Percentiles rank a stretch among this genome's conserved stretches.
These are phyloP conservation scores for Penicillium nordicum DNA, from an alignment of 2,329 filamentous ascomycete genomes.

Conservation along the genomic window DNA sequence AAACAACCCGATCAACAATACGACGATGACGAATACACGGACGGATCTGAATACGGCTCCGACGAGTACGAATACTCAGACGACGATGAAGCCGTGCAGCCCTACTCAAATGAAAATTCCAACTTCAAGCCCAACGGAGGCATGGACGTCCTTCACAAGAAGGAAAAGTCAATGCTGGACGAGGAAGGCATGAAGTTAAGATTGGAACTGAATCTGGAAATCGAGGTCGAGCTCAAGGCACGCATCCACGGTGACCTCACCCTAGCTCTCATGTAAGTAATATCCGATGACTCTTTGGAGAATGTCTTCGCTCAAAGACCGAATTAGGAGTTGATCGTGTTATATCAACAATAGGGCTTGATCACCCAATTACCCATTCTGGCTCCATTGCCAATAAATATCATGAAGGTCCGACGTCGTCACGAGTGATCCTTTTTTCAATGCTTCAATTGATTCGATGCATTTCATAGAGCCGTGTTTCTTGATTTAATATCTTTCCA, in stretches of 20 bases:
- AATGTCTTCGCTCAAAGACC: conserved; percentile 17
- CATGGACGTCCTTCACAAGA: conserved; percentile 29
- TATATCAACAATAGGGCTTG: conserved; percentile 19
- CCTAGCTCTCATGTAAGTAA: conserved; percentile 48
- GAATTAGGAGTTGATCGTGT: conserved; percentile 26
- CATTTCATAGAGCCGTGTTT: conserved; percentile 12
- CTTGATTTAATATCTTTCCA: background rate
- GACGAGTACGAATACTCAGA: conserved; percentile 31
- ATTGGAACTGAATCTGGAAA: conserved; percentile 60
- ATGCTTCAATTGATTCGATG: background rate
- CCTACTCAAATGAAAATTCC: conserved; percentile 25
- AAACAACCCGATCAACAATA: conserved; percentile 18
- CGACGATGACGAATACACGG: conserved; percentile 29
- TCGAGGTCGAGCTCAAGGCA: conserved; percentile 63
- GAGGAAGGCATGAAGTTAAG: conserved; percentile 52
- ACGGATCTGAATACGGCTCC: conserved; percentile 32
- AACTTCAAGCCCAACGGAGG: conserved; percentile 23
- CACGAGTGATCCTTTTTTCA: conserved; percentile 3
- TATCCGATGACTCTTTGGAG: background rate
- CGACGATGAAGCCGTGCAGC: conserved; percentile 24
- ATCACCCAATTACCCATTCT: conserved; percentile 4
- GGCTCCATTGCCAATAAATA: conserved; percentile 12
- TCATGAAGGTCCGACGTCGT: conserved; percentile 16
- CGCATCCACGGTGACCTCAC: conserved; percentile 63
- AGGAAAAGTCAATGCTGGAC: conserved; percentile 30